phyloP scores from a whole-genome alignment of 352 stramenopile species.

The Phytophthora ohioensis region DNA sequence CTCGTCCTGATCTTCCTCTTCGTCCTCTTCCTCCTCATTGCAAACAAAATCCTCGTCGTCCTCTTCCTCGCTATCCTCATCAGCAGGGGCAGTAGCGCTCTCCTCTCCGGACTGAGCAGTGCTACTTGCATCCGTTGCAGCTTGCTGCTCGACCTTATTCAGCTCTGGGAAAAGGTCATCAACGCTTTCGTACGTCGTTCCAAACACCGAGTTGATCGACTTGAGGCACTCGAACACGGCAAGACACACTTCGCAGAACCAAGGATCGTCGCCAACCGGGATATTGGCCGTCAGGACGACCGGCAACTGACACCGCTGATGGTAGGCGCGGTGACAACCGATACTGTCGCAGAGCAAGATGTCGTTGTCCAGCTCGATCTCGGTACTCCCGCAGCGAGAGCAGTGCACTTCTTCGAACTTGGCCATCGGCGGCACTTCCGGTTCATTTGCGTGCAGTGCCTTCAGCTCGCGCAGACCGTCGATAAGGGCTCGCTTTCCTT shows the following conservation, averaged over 20 bases:
- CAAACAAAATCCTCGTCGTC: slow-evolving; percentile 64
- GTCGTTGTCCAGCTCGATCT: slow-evolving; percentile 78
- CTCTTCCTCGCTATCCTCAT: slow-evolving; percentile 55
- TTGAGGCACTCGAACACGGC: slow-evolving; percentile 84
- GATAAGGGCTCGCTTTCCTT: slow-evolving; percentile 63
- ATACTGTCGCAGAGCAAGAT: slow-evolving; percentile 86
- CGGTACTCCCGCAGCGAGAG: slow-evolving; percentile 72
- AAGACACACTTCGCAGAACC: slow-evolving; percentile 86
- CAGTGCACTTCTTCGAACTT: slow-evolving; percentile 76
- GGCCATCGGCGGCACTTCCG: slow-evolving; percentile 55
- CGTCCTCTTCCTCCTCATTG: slow-evolving; percentile 41
- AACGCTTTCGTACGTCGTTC: slow-evolving; percentile 69
- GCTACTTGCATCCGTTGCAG: slow-evolving; percentile 21
- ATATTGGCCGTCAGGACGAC: slow-evolving; percentile 68
- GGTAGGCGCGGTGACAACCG: slow-evolving; percentile 81
- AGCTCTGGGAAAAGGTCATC: slow-evolving; percentile 66
- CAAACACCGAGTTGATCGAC: slow-evolving; percentile 82
- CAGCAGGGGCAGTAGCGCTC: slow-evolving; percentile 17
- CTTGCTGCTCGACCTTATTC: slow-evolving; percentile 40
- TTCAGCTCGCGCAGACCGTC: slow-evolving; percentile 57
- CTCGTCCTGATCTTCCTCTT: slow-evolving; percentile 26
- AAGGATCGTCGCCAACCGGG: slow-evolving; percentile 68
- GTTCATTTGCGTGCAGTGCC: slow-evolving; percentile 50
- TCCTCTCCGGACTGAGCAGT: slow-evolving; percentile 35
- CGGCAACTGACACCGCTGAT: slow-evolving; percentile 80